Percentiles rank a stretch among this genome's conserved stretches.
phyloP scores from a whole-genome alignment of 495 filamentous ascomycete genomes.

The Penicillium atrosanguineum region DNA sequence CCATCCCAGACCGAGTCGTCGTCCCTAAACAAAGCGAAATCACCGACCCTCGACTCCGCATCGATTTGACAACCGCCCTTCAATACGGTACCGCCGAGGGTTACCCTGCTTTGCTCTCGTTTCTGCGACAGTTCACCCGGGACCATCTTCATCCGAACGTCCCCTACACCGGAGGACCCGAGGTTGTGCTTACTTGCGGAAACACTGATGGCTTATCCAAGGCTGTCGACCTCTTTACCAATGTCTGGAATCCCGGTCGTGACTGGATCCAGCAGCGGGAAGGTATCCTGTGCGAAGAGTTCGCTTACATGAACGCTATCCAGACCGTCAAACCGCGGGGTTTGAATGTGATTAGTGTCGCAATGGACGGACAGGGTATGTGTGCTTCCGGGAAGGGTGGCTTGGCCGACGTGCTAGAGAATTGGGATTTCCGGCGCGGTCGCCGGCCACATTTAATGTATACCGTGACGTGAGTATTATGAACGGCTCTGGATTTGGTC shows the following conservation, averaged over 20 bases:
- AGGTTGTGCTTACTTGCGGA: conserved; percentile 73
- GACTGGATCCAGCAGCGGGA: conserved; percentile 66
- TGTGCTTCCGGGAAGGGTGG: conserved; percentile 61
- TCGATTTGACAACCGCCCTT: conserved; percentile 77
- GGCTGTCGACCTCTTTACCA: conserved; percentile 65
- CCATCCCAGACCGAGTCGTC: conserved; percentile 50
- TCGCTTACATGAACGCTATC: conserved; percentile 72
- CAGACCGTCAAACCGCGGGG: conserved; percentile 65
- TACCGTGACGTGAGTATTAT: conserved; percentile 72
- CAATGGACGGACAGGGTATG: conserved; percentile 80
- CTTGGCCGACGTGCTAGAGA: conserved; percentile 71
- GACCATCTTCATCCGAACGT: conserved; percentile 76
- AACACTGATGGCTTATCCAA: conserved; percentile 84
- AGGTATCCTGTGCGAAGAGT: conserved; percentile 73
- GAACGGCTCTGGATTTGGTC: background rate
- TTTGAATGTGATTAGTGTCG: conserved; percentile 66
- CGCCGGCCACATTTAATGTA: conserved; percentile 83
- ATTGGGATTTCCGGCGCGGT: conserved; percentile 74
- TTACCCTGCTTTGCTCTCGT: conserved; percentile 70
- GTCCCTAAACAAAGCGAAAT: conserved; percentile 65
- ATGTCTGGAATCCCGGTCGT: conserved; percentile 67
- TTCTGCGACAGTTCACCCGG: conserved; percentile 72
- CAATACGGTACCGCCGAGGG: conserved; percentile 83
- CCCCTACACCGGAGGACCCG: conserved; percentile 73
- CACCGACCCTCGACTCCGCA: conserved; percentile 56